Base-by-base conservation (phyloP, 2,329 filamentous ascomycete species). In the Botrytis tulipae region DNA sequence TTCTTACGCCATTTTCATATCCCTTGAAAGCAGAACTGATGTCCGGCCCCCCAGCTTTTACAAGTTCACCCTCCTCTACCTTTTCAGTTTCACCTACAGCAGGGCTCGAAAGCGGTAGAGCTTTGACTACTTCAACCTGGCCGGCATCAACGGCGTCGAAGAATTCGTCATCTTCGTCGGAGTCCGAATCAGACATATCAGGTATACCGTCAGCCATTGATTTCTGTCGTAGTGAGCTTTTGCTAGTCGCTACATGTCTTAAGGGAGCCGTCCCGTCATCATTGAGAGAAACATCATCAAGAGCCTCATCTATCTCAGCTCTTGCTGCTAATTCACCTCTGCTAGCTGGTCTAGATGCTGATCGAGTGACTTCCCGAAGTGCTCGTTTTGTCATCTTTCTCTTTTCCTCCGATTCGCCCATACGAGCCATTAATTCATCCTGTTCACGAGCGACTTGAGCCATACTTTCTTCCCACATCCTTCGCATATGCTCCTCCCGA, bases 401-500 rank as follows among this genome's bases (percentile, higher is more conserved):
- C 86, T 97, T 98, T 80, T 92, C 89, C 82, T 98, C 95, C 1
- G 94, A 93, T 82, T 97, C 93, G 62, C 93, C 94, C 75, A 98
- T 93, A 73, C 91, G 92, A 51, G 90, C 93, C 81, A 98, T 94
- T 1, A 99, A 87, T 70, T 94, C 89, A 82, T 98, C 96, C 79
- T 99, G 96, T 82, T 99, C 96, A 73, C 90, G 91, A 29, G 95
- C 96, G n/a, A 99, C 92, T 79, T 95, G 91, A 16, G 96, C 94
- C 96, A 99, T 98, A 83, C 95, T 98, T 80, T 99, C 96, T 83
- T 99, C 96, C 96, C 96, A 99, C 90, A 99, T 93, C 74, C 93
- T 91, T 54, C 96, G 90, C 84, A 98, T 92, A 81, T 97, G 93
- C 61, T 91, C 91, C 83, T 99, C 96, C 71, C 94, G 91, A 78